Evolutionary conservation across 176 grass and related monocot genomes (phyloP).

Genomic region (Poa pratensis): DNA sequence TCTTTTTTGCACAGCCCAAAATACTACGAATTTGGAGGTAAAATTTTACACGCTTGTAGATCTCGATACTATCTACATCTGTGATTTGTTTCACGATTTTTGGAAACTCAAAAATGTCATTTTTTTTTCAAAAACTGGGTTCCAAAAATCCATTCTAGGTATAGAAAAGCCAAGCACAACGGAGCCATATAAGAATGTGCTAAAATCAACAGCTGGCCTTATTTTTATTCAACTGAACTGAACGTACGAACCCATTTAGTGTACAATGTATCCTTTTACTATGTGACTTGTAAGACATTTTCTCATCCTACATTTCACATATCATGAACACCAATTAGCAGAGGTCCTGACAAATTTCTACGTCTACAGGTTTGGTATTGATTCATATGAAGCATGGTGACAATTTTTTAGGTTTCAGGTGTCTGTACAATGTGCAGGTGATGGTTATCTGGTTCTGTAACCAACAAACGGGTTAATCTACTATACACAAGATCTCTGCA

Average conservation of each 20-base stretch:
- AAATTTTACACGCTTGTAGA: too few relatives aligned
- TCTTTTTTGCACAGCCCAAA: too few relatives aligned
- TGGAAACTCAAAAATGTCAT: too few relatives aligned
- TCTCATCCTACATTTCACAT: not conserved
- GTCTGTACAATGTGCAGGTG: constrained; percentile 5
- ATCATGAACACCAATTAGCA: not conserved
- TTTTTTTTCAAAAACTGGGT: too few relatives aligned
- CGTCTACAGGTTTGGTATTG: too few relatives aligned
- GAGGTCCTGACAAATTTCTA: not conserved
- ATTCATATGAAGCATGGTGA: too few relatives aligned
- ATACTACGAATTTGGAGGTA: too few relatives aligned
- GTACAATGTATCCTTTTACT: too few relatives aligned
- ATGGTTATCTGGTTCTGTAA: not conserved
- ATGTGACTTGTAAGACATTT: not conserved
- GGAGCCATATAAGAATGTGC: not conserved
- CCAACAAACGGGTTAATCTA: constrained; percentile 25
- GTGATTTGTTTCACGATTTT: too few relatives aligned
- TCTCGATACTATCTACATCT: too few relatives aligned
- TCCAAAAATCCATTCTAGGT: too few relatives aligned
- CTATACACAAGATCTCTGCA: constrained; percentile 4
- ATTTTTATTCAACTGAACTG: not conserved
- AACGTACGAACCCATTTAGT: not conserved
- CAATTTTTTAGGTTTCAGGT: constrained; percentile 1
- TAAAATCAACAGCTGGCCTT: not conserved
- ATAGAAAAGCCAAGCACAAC: too few relatives aligned